Evolutionary conservation across 345 rosid genomes (phyloP).

Genomic region (Moricandia arvensis): DNA sequence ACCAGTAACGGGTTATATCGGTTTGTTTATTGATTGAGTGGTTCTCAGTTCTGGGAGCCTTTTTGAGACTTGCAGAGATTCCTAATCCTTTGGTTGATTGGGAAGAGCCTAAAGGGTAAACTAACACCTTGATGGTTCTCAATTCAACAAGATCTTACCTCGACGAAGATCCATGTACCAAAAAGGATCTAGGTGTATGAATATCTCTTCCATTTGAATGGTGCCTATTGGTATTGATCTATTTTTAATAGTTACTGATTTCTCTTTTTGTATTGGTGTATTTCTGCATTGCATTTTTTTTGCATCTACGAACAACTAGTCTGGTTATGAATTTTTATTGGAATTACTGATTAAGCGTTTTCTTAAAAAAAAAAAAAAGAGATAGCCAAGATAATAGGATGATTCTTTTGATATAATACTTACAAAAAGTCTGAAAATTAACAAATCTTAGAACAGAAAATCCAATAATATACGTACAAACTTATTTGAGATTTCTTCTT

Average conservation of each 20-base stretch:
- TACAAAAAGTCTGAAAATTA: background rate
- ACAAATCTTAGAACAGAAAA: background rate
- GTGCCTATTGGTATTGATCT: background rate
- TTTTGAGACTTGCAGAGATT: background rate
- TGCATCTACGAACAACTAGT: no score
- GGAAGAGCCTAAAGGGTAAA: background rate
- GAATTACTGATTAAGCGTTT: background rate
- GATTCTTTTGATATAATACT: background rate
- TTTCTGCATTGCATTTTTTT: background rate
- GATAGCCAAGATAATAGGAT: background rate
- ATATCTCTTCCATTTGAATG: background rate
- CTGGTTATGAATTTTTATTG: background rate
- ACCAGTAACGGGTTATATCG: no score
- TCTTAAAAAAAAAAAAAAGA: no score
- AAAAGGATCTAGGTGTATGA: no score
- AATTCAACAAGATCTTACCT: background rate
- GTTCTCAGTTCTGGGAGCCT: background rate
- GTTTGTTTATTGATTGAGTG: no score
- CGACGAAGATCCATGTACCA: background rate
- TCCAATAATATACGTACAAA: background rate
- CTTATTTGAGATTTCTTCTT: background rate
- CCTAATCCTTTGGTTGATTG: background rate
- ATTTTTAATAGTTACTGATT: background rate
- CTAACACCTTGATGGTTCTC: background rate
- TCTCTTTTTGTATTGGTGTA: background rate